Base-by-base conservation (phyloP, 2,329 filamentous ascomycete species). In the Trichoderma breve region DNA sequence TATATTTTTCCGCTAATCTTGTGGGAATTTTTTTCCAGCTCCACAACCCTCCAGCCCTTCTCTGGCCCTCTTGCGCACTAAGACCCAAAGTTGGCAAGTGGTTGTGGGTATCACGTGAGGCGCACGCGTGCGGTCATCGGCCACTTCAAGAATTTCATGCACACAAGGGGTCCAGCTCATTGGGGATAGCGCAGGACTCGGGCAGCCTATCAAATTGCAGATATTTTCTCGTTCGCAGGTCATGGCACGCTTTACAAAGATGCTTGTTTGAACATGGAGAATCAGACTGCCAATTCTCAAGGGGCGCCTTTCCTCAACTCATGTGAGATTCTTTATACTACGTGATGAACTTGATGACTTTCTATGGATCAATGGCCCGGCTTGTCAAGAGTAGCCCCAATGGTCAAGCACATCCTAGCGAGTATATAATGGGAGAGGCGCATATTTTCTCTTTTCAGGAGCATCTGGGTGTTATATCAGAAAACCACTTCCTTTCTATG, bases 1-100 rank as follows among this genome's bases (percentile, higher is more conserved):
- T 55, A 65, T 53, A 66, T 72, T 70, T 72, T 72, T 67, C 71
- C 69, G 69, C 68, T 71, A 64, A 63, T 57, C 21, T 21, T 60
- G 68, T 71, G 68, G 68, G 60, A 34, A 63, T 64, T 43, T 64
- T 64, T 62, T 47, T 26, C 18, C 11, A 51, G 39, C 57, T 70
- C 57, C 66, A 69, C 66, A 28, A 34, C 26, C 15, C 28, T 60
- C 39, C 57, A 61, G 57, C 67, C 67, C 58, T 57, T 32, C 51
- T 65, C 36, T 39, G 64, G 51, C 64, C 64, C 53, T 67, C 64
- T 36, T 58, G 32, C 64, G 24, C 26, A 14, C 34, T 39, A 30
- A 43, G 34, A 18, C 26, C 15, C 26, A 47, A 63, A 43, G 30
- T 28, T 63, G 36, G 64, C 55, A 55, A 55, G 47, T 51, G n/a